Percentiles rank a stretch among this genome's conserved stretches.
These are phyloP conservation scores for Quercus cerris DNA, from an alignment of 306 rosid species.

Conservation along the genomic window DNA sequence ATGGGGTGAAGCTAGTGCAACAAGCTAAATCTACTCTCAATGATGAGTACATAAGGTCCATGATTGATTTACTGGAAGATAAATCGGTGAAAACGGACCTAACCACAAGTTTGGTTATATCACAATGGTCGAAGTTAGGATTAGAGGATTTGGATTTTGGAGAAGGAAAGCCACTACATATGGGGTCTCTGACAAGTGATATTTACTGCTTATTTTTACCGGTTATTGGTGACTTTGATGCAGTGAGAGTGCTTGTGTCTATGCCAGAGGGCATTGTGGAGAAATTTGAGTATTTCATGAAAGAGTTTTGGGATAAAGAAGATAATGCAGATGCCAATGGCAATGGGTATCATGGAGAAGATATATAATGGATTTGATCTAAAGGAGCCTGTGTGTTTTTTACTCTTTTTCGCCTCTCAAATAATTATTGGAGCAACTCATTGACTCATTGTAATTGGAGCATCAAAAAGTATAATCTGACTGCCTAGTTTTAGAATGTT, in stretches of 20 bases:
- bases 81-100: conserved; percentile 54
- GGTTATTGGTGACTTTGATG: conserved; percentile 39
- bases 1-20: conserved; percentile 56
- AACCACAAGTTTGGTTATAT: conserved; percentile 61
- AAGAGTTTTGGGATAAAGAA: conserved; percentile 14
- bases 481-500: not conserved
- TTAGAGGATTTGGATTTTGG: conserved; percentile 83
- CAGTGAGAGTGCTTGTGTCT: conserved; percentile 68
- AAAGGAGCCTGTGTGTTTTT: not conserved
- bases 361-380: conserved; percentile 18
- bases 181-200: conserved; percentile 76
- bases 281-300: conserved; percentile 53
- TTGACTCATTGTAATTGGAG: not conserved
- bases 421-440: not conserved
- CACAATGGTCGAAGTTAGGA: conserved; percentile 86
- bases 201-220: conserved; percentile 87
- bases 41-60: conserved; percentile 52
- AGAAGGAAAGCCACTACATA: conserved; percentile 59
- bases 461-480: not conserved
- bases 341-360: conserved; percentile 23
- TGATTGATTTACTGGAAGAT: conserved; percentile 69
- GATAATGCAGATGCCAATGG: conserved; percentile 23
- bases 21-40: conserved; percentile 40
- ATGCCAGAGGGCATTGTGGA: conserved; percentile 55
- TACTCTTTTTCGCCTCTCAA: not conserved